Base-by-base conservation (phyloP, 306 rosid genomes). In the Cicer judaicum region DNA sequence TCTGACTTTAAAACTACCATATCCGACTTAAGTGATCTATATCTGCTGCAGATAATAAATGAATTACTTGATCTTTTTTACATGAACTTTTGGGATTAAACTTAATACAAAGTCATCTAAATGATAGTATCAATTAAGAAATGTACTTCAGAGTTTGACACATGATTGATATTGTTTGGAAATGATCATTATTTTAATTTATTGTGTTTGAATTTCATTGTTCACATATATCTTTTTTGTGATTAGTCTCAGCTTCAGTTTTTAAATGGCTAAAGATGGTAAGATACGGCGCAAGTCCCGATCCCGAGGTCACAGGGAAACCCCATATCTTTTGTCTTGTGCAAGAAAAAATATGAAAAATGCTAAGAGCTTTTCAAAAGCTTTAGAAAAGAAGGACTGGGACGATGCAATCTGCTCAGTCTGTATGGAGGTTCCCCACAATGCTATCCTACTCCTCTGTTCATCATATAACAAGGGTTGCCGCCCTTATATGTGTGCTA, bases 351-450 rank as follows among this genome's bases (percentile, higher is more conserved):
- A 72, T 78, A 18, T 78, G 73, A 89, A 88, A 83, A 80, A 62
- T 73, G 81, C 70, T 36, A 69, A 43, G 86, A 90, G 80, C 64
- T 38, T 79, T 74, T 75, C 80, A 56, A 78, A 80, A 85, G 83
- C 77, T 57, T 75, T 77, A 4, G 93, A 82, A 77, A 92, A 89
- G 87, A 88, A 90, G 69, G 96, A 90, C 43, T 94, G 97, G 99
- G 82, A 87, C 67, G 89, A 86, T 77, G 89, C 86, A 66, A 90
- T 84, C 11, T 94, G 99, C 77, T 90, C 99, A 7, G 99, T 94
- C 62, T 94, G 99, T 71, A 85, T 94, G 96, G 99, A 94, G 87
- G 93, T 80, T 75, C 99, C 99, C 68, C 99, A 94, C 85, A 94
- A 94, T 85, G 96, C 96, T 39, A 96, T 94, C 68, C 97, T 94